phyloP scores from a whole-genome alignment of 148 eudicot genomes.

The Persicaria tinctoria region DNA sequence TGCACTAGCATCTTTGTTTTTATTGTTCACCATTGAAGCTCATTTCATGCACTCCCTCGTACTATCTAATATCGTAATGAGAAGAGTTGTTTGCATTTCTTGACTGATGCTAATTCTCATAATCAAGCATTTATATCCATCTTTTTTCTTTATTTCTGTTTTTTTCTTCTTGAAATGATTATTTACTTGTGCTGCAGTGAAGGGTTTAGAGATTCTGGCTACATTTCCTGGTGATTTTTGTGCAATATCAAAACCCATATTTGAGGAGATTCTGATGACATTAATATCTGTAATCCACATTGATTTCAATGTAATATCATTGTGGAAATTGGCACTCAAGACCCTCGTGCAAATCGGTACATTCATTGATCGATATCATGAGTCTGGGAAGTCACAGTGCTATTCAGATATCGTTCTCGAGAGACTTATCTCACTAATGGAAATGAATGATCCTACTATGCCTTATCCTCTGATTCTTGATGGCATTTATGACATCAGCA shows the following conservation, averaged over 20 bases:
- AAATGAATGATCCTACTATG: slow-evolving; percentile 38
- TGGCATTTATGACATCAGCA: slow-evolving; percentile 57
- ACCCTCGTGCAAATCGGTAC: slow-evolving; percentile 55
- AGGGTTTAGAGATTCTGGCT: slow-evolving; percentile 70
- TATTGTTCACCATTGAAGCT: not conserved
- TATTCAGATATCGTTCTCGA: slow-evolving; percentile 61
- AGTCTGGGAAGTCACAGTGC: slow-evolving; percentile 44
- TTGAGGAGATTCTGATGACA: slow-evolving; percentile 49
- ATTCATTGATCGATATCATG: slow-evolving; percentile 40
- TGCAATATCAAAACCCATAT: slow-evolving; percentile 44
- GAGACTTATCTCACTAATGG: slow-evolving; percentile 43
- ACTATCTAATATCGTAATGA: not conserved
- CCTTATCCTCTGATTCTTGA: slow-evolving; percentile 55
- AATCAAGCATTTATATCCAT: not conserved
- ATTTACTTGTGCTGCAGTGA: slow-evolving; percentile 42
- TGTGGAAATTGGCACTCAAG: slow-evolving; percentile 56
- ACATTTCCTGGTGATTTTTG: slow-evolving; percentile 68
- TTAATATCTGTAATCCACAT: slow-evolving; percentile 38
- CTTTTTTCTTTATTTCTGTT: not conserved
- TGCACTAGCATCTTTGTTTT: not conserved
- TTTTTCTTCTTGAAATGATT: not conserved
- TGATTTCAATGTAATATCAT: slow-evolving; percentile 26
- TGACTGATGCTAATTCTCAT: not conserved
- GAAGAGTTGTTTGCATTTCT: slow-evolving; percentile 1
- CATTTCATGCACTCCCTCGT: not conserved